Evolutionary conservation across 495 filamentous ascomycete species (phyloP).

Genomic region (Neurospora pannonica): DNA sequence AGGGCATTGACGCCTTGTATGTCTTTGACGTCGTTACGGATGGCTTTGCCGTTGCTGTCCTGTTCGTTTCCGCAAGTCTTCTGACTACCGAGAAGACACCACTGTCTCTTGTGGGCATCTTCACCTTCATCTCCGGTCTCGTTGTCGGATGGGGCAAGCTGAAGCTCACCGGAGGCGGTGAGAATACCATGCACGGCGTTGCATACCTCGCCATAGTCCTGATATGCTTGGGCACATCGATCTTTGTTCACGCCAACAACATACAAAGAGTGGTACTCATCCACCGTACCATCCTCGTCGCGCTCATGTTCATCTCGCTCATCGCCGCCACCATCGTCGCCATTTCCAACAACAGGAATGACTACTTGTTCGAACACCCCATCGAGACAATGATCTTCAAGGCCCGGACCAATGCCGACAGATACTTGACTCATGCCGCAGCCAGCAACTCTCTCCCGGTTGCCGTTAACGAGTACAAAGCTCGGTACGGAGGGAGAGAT

Average conservation of each 20-base stretch:
- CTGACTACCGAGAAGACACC: slow-evolving; percentile 30
- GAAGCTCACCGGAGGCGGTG: slow-evolving; percentile 27
- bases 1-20: slow-evolving; percentile 23
- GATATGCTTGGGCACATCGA: slow-evolving; percentile 28
- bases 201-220: slow-evolving; percentile 20
- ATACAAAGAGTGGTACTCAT: slow-evolving; percentile 31
- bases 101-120: slow-evolving; percentile 25
- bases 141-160: slow-evolving; percentile 16
- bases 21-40: slow-evolving; percentile 32
- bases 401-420: slow-evolving; percentile 36
- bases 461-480: slow-evolving; percentile 49
- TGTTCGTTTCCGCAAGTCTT: slow-evolving; percentile 29
- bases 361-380: slow-evolving; percentile 29
- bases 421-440: slow-evolving; percentile 36
- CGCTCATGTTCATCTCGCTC: slow-evolving; percentile 21
- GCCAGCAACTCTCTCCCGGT: slow-evolving; percentile 41
- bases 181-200: slow-evolving; percentile 20
- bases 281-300: slow-evolving; percentile 27
- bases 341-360: slow-evolving; percentile 6
- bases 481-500: slow-evolving; percentile 42
- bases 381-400: slow-evolving; percentile 43
- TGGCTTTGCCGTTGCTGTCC: slow-evolving; percentile 26
- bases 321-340: slow-evolving; percentile 24
- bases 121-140: slow-evolving; percentile 29
- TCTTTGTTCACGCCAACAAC: slow-evolving; percentile 31